phyloP scores from a whole-genome alignment of 495 filamentous ascomycete genomes.

The Aspergillus funiculosus region DNA sequence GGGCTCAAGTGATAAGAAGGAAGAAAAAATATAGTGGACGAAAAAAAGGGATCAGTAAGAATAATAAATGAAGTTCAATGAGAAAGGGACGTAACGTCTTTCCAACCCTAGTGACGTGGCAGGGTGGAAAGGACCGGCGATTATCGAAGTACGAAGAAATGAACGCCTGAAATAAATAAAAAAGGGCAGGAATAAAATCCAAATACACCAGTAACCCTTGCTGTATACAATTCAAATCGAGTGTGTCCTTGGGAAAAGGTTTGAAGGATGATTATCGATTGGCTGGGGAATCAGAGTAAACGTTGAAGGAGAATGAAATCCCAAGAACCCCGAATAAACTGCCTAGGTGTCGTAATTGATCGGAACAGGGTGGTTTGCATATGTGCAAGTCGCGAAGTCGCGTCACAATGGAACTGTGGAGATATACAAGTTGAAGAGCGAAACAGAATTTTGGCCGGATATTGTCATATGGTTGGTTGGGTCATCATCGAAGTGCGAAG shows the following conservation, averaged over 20 bases:
- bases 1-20: slow-evolving; percentile 18
- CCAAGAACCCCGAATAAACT: slow-evolving; percentile 3
- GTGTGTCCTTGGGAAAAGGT: slow-evolving; percentile 4
- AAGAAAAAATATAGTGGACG: slow-evolving; percentile 19
- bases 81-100: slow-evolving; percentile 25
- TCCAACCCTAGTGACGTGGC: slow-evolving; percentile 41
- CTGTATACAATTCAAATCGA: slow-evolving; percentile 28
- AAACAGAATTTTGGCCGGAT: slow-evolving; percentile 27
- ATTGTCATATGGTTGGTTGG: slow-evolving; percentile 37
- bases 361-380: slow-evolving; percentile 20
- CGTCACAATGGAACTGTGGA: slow-evolving; percentile 22
- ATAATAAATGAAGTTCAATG: slow-evolving; percentile 15
- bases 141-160: slow-evolving; percentile 29
- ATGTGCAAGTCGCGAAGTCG: slow-evolving; percentile 36
- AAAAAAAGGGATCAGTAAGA: slow-evolving; percentile 13
- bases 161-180: slow-evolving; percentile 18
- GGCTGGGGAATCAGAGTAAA: slow-evolving; percentile 5
- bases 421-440: slow-evolving; percentile 19
- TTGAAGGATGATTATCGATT: neutral
- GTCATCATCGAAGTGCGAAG: slow-evolving; percentile 28
- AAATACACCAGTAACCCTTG: slow-evolving; percentile 30
- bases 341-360: slow-evolving; percentile 13
- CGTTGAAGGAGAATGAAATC: slow-evolving; percentile 1
- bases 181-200: slow-evolving; percentile 17
- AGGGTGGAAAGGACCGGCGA: slow-evolving; percentile 32